Percentiles rank a stretch among this genome's conserved stretches.
These are phyloP conservation scores for Umbelopsis ramanniana DNA, from an alignment of 192 early-diverging fungal genomes.

Conservation along the genomic window DNA sequence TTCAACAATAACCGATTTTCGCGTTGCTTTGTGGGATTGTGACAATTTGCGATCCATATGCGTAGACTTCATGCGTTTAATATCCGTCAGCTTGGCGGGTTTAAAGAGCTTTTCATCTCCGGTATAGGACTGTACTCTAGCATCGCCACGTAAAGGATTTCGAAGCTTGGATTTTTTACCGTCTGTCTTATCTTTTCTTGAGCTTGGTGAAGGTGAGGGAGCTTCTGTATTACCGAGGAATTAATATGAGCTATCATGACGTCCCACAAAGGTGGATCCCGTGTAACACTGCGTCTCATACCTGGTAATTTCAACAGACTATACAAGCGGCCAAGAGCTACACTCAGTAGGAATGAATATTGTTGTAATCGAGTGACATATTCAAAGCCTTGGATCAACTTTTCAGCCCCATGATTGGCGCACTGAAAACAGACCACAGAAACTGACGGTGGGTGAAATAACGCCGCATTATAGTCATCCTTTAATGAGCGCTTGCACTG, in stretches of 20 bases:
- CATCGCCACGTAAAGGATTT: background rate
- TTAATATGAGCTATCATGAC: background rate
- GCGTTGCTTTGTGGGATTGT: conserved; percentile 47
- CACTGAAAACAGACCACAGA: conserved; percentile 28
- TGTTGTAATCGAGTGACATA: conserved; percentile 87
- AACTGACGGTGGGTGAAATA: conserved; percentile 18
- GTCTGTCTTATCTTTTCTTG: background rate
- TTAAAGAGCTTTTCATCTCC: conserved; percentile 47
- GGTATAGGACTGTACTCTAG: background rate
- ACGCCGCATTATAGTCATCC: conserved; percentile 32
- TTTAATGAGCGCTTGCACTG: conserved; percentile 54
- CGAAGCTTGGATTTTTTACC: conserved; percentile 1
- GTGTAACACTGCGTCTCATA: conserved; percentile 6
- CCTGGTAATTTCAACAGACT: conserved; percentile 59
- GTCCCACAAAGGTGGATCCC: background rate
- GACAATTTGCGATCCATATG: conserved; percentile 56
- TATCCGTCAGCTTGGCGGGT: conserved; percentile 46
- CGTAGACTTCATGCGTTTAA: conserved; percentile 56
- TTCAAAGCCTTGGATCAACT: conserved; percentile 55
- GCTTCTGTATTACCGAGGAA: background rate
- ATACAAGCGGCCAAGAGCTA: conserved; percentile 84
- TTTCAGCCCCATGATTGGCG: background rate
- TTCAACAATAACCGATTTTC: conserved; percentile 42
- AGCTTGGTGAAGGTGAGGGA: background rate
- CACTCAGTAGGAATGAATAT: conserved; percentile 88